phyloP scores from a whole-genome alignment of 169 alveolate genomes.

The Besnoitia besnoiti region DNA sequence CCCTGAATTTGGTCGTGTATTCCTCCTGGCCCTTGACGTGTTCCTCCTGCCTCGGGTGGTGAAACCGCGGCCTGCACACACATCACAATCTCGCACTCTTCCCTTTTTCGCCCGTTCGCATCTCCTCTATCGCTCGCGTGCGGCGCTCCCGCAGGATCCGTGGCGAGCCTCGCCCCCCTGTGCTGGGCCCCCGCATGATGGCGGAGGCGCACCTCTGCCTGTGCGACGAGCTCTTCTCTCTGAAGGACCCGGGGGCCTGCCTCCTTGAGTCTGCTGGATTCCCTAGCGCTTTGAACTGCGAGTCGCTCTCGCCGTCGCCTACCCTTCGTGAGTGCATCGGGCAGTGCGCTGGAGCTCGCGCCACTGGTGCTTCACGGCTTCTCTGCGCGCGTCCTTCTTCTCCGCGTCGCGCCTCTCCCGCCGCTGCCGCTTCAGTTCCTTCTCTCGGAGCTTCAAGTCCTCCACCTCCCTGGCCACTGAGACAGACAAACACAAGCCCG shows the following conservation, averaged over 20 bases:
- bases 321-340: constrained; percentile 48
- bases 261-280: too few species aligned
- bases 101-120: too few species aligned
- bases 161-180: too few species aligned
- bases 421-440: constrained; percentile 27
- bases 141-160: too few species aligned
- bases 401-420: constrained; percentile 42
- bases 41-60: constrained; percentile 57
- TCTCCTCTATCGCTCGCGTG: too few species aligned
- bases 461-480: constrained; percentile 13
- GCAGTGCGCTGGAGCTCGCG: constrained; percentile 43
- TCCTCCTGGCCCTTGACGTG: constrained; percentile 44
- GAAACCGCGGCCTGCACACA: constrained; percentile 60
- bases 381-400: constrained; percentile 41
- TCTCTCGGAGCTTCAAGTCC: constrained; percentile 22
- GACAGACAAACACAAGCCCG: not conserved
- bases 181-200: too few species aligned
- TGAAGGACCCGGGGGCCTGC: too few species aligned
- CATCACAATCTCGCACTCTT: not conserved
- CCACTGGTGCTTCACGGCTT: constrained; percentile 45
- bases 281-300: too few species aligned
- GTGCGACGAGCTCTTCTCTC: too few species aligned
- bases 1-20: not conserved
- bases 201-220: too few species aligned
- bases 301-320: too few species aligned